Percentiles rank a stretch among this genome's conserved stretches.
These are phyloP conservation scores for Flaveria linearis DNA, from an alignment of 129 eudicot genomes.

Conservation along the genomic window DNA sequence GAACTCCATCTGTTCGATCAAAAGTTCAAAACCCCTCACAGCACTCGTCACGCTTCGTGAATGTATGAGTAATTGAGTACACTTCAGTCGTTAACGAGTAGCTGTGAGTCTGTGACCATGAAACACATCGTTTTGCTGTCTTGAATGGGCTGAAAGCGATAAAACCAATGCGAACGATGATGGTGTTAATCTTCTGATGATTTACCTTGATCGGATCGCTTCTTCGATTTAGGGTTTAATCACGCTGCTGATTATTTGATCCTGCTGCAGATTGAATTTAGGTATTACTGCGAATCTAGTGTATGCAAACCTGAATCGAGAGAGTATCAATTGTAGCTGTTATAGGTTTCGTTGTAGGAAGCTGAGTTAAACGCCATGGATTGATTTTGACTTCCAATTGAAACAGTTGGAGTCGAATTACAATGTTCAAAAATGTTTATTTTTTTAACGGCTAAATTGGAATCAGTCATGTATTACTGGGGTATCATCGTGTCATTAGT, in stretches of 20 bases:
- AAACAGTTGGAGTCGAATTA: neutral
- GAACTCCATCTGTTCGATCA: slow-evolving; percentile 45
- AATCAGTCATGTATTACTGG: too few species aligned
- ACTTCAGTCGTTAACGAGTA: neutral
- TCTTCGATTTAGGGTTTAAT: slow-evolving; percentile 28
- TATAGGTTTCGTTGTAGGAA: neutral
- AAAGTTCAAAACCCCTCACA: neutral
- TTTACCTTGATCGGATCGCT: slow-evolving; percentile 14
- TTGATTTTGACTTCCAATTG: neutral
- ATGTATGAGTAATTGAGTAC: neutral
- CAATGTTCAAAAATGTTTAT: too few species aligned
- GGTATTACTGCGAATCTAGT: neutral
- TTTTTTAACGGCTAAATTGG: too few species aligned
- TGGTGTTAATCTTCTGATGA: slow-evolving; percentile 18
- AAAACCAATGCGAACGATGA: slow-evolving; percentile 27
- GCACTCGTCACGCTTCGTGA: slow-evolving; percentile 4
- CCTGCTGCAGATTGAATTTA: neutral
- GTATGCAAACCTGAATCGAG: neutral
- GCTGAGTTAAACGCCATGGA: neutral
- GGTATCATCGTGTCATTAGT: too few species aligned
- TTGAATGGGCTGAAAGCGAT: neutral
- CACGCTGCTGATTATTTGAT: neutral
- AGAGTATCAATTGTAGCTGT: neutral
- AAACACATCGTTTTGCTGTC: neutral
- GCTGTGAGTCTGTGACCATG: neutral